Conservation (phyloP, 768 basidiomycete species). For the Rossbeevera mucosa region DNA sequence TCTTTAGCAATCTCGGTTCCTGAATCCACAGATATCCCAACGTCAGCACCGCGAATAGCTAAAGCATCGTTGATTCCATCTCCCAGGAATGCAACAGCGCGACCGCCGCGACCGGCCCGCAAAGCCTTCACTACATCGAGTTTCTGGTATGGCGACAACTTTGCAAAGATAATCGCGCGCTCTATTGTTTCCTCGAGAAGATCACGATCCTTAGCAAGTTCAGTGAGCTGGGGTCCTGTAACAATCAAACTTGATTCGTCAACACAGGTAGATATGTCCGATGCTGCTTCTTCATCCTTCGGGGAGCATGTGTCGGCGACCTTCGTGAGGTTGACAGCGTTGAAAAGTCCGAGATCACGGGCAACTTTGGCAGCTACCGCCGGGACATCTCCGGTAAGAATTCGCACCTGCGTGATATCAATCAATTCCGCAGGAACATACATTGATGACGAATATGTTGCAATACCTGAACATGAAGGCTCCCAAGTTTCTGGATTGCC, state of each 20-base stretch:
- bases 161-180: constrained; percentile 30
- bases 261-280: constrained; percentile 1
- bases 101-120: constrained; percentile 21
- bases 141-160: constrained; percentile 31
- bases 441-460: background rate
- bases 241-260: constrained; percentile 25
- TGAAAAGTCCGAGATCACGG: constrained; percentile 33
- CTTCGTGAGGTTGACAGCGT: constrained; percentile 15
- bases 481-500: constrained; percentile 26
- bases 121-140: constrained; percentile 32
- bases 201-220: constrained; percentile 26
- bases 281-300: constrained; percentile 27
- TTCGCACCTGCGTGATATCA: constrained; percentile 25
- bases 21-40: constrained; percentile 33
- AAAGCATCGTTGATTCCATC: constrained; percentile 32
- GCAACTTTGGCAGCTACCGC: constrained; percentile 36
- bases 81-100: constrained; percentile 31
- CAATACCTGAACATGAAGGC: constrained; percentile 29
- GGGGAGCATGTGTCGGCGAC: background rate
- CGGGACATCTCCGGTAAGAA: constrained; percentile 34
- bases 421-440: constrained; percentile 2
- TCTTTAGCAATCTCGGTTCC: constrained; percentile 35
- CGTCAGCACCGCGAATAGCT: constrained; percentile 31
- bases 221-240: constrained; percentile 26
- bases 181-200: constrained; percentile 27